Evolutionary conservation across 1,284 basidiomycete species (phyloP).

Genomic region (Cryptococcus sp.): DNA sequence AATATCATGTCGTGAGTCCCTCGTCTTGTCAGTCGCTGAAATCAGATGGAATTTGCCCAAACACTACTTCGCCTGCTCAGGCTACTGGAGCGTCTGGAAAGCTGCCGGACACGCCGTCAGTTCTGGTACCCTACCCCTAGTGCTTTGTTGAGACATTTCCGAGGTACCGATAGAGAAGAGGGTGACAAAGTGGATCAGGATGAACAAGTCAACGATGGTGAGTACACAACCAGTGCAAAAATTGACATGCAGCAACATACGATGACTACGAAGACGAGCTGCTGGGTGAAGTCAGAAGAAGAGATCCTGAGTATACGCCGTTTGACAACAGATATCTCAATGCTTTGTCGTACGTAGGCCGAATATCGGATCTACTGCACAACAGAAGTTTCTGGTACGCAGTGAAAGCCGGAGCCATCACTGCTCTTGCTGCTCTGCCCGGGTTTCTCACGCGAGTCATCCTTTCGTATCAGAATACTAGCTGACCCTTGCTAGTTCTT

Average conservation of each 20-base stretch:
- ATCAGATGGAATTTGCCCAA: constrained; percentile 53
- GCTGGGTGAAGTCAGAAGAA: constrained; percentile 34
- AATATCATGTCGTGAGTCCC: constrained; percentile 56
- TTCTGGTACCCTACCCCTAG: constrained; percentile 66
- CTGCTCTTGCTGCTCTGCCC: constrained; percentile 50
- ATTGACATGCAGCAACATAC: constrained; percentile 14
- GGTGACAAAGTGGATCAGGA: constrained; percentile 29
- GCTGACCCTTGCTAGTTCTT: constrained; percentile 10
- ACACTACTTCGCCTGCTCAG: constrained; percentile 54
- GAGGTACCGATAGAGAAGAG: constrained; percentile 17
- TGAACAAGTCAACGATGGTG: neutral
- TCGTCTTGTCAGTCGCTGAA: neutral
- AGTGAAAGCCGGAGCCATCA: constrained; percentile 69
- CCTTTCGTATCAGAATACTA: neutral
- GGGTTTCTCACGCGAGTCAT: constrained; percentile 28
- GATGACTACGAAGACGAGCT: constrained; percentile 22
- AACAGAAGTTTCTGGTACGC: constrained; percentile 58
- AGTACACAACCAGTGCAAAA: neutral
- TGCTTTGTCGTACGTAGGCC: constrained; percentile 29
- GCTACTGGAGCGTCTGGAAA: constrained; percentile 59
- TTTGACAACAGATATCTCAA: constrained; percentile 32
- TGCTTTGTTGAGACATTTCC: constrained; percentile 24
- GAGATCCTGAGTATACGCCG: constrained; percentile 47
- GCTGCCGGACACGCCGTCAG: constrained; percentile 51
- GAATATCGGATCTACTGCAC: constrained; percentile 29